Base-by-base conservation (phyloP, 257 asterid species). In the Lantana camara region DNA sequence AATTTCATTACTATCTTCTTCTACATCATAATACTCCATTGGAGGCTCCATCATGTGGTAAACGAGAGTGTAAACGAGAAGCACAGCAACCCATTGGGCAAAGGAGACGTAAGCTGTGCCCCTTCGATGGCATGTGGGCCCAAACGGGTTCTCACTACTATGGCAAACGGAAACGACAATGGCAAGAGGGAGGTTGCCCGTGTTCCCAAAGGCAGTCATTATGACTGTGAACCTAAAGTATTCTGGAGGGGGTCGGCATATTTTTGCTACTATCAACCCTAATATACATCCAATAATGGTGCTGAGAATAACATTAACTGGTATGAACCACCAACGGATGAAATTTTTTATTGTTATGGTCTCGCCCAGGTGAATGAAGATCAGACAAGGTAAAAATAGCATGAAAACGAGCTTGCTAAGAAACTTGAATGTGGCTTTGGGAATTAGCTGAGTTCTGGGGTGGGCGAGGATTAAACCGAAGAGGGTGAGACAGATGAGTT, bases 41-140 rank as follows among this genome's bases (percentile, higher is more conserved):
- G 99, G 99, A 16, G 99, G 99, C 76, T 93, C 99, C 99, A 93
- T 93, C 97, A 93, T 93, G 75, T 90, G 99, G 80, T 93, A 93
- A 56, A 90, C 99, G 41, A 93, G 95, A 16, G 99, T 90, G 44
- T 80, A 93, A 48, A 93, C 95, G 12, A 93, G 95, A 66, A 93
- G 89, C 59, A 78, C 97, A 0, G 99, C 89, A 0, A 93, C 90
- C 96, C 99, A 93, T 40, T 93, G 99, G 1, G 96, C 89, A 60
- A 88, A 87, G 0, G 99, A 93, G 6, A 88, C 97, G 70, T 93
- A 93, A 60, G 99, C 91, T 11, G 83, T 81, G 17, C 99, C 99
- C 27, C 71, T 82, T 1, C 48, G 62, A 4, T 77, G 65, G 57
- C 99, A 93, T 0, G 42, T 71, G 0, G 85, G 90, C 35, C 99